These are phyloP conservation scores for Lachnum nothofagi DNA, from an alignment of 2,329 filamentous ascomycete genomes.

Conservation along the genomic window DNA sequence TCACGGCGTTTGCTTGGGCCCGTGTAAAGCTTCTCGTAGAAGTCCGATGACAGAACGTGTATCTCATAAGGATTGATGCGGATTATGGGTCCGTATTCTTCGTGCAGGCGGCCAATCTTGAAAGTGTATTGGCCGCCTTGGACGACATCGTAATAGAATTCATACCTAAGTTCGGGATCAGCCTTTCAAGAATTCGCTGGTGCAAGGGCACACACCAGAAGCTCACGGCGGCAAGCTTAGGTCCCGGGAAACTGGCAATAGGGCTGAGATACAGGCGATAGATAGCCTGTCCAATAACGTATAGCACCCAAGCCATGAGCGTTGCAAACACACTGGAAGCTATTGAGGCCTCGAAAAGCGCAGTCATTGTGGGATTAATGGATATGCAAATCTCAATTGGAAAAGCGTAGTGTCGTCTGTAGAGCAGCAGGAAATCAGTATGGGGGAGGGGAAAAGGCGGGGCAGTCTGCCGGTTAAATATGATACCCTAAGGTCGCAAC, in stretches of 20 bases:
- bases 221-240: conserved; percentile 20
- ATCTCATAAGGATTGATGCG: conserved; percentile 25
- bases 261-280: conserved; percentile 26
- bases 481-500: no score
- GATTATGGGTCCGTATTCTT: conserved; percentile 33
- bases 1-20: neutral
- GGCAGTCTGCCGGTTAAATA: no score
- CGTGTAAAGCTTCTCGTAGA: conserved; percentile 28
- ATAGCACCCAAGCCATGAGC: neutral
- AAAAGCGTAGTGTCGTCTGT: no score
- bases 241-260: conserved; percentile 25
- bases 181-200: conserved; percentile 34
- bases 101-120: conserved; percentile 40
- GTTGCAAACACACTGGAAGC: no score
- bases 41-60: conserved; percentile 25
- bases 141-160: conserved; percentile 38
- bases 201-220: conserved; percentile 29
- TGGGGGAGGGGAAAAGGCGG: no score
- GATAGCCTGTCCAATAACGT: neutral
- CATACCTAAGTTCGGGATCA: conserved; percentile 1
- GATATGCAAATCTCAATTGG: no score
- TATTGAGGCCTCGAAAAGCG: no score
- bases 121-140: conserved; percentile 38
- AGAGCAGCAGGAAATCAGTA: no score
- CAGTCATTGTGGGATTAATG: no score